These are phyloP conservation scores for Claviceps fusiformis DNA, from an alignment of 2,329 filamentous ascomycete species.

Conservation along the genomic window DNA sequence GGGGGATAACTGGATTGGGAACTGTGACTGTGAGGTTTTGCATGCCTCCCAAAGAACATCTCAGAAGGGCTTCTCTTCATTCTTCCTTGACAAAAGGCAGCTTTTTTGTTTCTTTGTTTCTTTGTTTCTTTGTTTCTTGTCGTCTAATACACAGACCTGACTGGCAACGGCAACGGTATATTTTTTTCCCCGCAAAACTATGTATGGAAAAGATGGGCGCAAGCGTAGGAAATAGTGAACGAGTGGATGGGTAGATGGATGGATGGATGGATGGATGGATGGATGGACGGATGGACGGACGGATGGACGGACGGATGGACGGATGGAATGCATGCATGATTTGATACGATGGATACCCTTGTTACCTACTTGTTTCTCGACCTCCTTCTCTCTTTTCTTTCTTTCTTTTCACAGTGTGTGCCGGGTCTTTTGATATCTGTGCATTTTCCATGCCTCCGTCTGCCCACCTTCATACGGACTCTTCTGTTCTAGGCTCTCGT, in stretches of 20 bases:
- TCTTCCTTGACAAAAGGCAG: conserved; percentile 1
- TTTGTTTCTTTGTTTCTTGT: conserved; percentile 13
- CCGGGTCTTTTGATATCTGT: background rate
- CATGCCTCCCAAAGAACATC: background rate
- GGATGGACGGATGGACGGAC: conserved; percentile 12
- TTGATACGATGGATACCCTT: conserved; percentile 31
- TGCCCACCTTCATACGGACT: background rate
- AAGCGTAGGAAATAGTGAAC: conserved; percentile 16
- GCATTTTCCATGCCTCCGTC: background rate
- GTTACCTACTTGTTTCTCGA: conserved; percentile 16
- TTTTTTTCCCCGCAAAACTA: background rate
- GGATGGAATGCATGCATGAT: conserved; percentile 31
- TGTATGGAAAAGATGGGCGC: conserved; percentile 2
- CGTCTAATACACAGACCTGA: conserved; percentile 22
- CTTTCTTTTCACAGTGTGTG: background rate
- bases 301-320: conserved; percentile 16
- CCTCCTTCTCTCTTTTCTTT: conserved; percentile 2
- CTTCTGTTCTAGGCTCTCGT: too few species aligned
- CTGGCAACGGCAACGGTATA: conserved; percentile 24
- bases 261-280: conserved; percentile 19
- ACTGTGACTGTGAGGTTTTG: background rate
- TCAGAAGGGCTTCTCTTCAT: background rate
- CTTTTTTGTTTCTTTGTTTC: background rate
- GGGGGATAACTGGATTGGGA: background rate
- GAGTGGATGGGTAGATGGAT: conserved; percentile 16